Evolutionary conservation across 371 early-diverging fungal species (phyloP), one percentile per base, ranked within the genome.

Genomic region (Mucor indicus): DNA sequence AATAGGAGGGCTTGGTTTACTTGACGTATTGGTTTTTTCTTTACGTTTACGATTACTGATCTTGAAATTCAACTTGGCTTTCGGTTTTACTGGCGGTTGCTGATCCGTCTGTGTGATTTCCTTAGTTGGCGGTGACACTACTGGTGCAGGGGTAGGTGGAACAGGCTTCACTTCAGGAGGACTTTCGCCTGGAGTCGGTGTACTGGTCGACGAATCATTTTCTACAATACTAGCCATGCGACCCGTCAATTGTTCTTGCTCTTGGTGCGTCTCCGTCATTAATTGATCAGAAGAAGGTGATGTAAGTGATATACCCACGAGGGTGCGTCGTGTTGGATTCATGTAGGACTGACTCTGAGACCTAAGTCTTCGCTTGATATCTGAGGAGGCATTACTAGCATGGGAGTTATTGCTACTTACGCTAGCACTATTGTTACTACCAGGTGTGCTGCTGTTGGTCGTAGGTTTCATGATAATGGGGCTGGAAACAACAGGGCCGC

Each of bases 1-100:
- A 52, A 90, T 85, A 13, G 83, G 84, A 15, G 82, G 83, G 50
- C 75, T 80, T 42, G 72, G 77, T 30, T 68, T 64, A 44, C 63
- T 57, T 13, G 69, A 50, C 37, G 53, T 39, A 9, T 56, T 56
- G 4, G 48, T 54, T 35, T 57, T 64, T 38, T 63, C 70, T 22
- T 67, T 60, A 29, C 65, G 66, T 25, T 60, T 58, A 15, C 62
- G 60, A 27, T 69, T 64, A 44, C 67, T 71, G 23, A 68, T 55
- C 50, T 67, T 69, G 32, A 66, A 57, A 20, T 45, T 57, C 12
- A 53, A 55, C 57, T 52, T 64, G 11, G 52, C 17, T 24, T 60
- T 60, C 11, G 33, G 20, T 16, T 50, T 50, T 25, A 30, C 31
- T 16, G 42, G 0, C 23, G 17, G 5, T 21, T 5, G 35, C n/a